Conservation (phyloP, 1,284 basidiomycete genomes). For the Puccinia triticina region DNA sequence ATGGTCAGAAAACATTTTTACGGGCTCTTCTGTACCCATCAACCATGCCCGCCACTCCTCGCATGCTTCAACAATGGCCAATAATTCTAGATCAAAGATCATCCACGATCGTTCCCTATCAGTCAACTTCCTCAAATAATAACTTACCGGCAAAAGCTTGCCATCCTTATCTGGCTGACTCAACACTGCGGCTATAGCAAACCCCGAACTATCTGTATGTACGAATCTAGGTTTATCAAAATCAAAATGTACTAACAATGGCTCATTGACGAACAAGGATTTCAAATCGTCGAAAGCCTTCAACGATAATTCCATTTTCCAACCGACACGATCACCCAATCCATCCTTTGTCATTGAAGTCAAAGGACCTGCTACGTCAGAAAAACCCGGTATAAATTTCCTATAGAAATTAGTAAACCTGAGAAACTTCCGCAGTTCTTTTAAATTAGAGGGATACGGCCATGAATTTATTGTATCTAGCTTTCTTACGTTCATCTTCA, state of each 20-base stretch:
- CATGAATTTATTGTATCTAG: too few relatives aligned
- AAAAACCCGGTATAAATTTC: too few relatives aligned
- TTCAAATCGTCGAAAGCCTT: not conserved
- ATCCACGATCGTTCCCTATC: not conserved
- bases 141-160: not conserved
- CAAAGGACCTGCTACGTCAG: too few relatives aligned
- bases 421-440: too few relatives aligned
- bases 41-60: conserved; percentile 15
- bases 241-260: not conserved
- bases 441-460: too few relatives aligned
- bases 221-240: not conserved
- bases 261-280: too few relatives aligned
- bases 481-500: too few relatives aligned
- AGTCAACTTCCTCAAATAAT: conserved; percentile 37
- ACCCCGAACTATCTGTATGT: conserved; percentile 35
- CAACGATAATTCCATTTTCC: conserved; percentile 54
- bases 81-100: conserved; percentile 30
- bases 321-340: conserved; percentile 58
- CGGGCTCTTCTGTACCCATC: not conserved
- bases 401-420: too few relatives aligned
- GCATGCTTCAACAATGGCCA: not conserved
- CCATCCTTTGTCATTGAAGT: conserved; percentile 19
- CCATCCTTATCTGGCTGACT: not conserved
- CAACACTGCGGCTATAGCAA: conserved; percentile 30
- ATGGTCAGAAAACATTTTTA: conserved; percentile 22